phyloP scores from a whole-genome alignment of 2,329 filamentous ascomycete species.

The Cadophora gregata region DNA sequence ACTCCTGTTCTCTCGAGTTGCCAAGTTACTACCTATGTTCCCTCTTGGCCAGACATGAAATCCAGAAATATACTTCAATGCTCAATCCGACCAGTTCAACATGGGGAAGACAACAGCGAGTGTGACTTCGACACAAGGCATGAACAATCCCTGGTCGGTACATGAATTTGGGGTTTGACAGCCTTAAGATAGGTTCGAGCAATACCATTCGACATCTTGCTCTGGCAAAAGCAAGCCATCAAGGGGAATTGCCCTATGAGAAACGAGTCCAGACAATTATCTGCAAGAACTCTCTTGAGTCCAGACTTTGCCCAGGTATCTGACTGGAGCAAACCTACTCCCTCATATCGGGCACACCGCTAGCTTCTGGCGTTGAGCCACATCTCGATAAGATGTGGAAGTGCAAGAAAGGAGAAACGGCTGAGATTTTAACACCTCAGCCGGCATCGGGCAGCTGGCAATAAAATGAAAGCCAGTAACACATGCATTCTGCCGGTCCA shows the following conservation, averaged over 20 bases:
- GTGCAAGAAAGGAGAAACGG: constrained; percentile 5
- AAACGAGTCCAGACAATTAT: background rate
- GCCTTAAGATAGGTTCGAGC: background rate
- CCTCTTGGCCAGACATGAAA: background rate
- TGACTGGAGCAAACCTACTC: background rate
- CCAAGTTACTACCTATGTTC: background rate
- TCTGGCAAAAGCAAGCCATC: background rate
- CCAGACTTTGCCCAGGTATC: background rate
- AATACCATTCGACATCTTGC: constrained; percentile 1
- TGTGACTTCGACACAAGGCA: background rate
- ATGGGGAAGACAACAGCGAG: background rate
- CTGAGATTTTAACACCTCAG: constrained; percentile 14
- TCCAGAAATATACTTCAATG: background rate
- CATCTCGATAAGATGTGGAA: background rate
- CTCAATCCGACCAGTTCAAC: background rate
- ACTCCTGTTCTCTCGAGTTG: background rate
- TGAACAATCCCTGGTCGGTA: background rate
- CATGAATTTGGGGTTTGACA: background rate
- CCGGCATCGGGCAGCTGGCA: constrained; percentile 7
- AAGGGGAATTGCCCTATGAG: constrained; percentile 1
- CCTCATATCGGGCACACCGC: constrained; percentile 5
- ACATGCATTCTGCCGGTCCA: background rate
- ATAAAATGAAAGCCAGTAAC: background rate
- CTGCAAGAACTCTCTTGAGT: background rate
- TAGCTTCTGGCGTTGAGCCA: constrained; percentile 1